Base-by-base conservation (phyloP, 2,329 filamentous ascomycete genomes). In the Epichloe glyceriae region DNA sequence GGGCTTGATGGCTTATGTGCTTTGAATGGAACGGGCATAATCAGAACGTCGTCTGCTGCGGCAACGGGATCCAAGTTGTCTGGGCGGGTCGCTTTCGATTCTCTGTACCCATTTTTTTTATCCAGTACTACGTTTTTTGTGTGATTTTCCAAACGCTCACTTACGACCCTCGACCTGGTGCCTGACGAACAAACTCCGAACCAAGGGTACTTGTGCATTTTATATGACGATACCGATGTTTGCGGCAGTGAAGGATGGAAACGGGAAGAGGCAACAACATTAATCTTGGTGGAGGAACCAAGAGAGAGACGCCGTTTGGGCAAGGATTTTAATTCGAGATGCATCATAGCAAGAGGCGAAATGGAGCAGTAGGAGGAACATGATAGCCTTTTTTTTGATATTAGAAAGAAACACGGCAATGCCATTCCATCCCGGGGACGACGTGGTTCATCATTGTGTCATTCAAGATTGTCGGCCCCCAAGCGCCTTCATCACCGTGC, bases 1-100 rank as follows among this genome's bases (percentile, higher is more conserved):
- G 43, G 76, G 74, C 50, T 61, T 79, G 43, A 64, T 79, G 54
- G 76, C 75, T 56, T 75, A 73, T 57, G 62, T 78, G 56, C 61
- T 79, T 60, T 78, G 71, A 53, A 49, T 40, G 40, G 39, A 40
- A n/a, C 19, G 41, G 35, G 40, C 22, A 41, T 6, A 30, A 45
- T 49, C 50, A 45, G 20, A 47, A 49, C 20, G n/a, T 37, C 34
- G 39, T 39, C 37, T 34, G 41, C 38, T 12, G 46, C 17, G 6
- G 38, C 38, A 42, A 41, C 26, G 7, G 19, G 17, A 30, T 39
- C 19, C 12, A 33, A 55, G 47, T 50, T 55, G 50, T 52, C 45
- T 50, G 48, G 53, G 54, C 44, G 47, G 40, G 34, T 52, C 40
- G 44, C 54, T 52, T 65, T 63, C 59, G 57, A 53, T 66, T 64